These are phyloP conservation scores for Candida caryicola DNA, from an alignment of 805 yeast species.

Conservation along the genomic window DNA sequence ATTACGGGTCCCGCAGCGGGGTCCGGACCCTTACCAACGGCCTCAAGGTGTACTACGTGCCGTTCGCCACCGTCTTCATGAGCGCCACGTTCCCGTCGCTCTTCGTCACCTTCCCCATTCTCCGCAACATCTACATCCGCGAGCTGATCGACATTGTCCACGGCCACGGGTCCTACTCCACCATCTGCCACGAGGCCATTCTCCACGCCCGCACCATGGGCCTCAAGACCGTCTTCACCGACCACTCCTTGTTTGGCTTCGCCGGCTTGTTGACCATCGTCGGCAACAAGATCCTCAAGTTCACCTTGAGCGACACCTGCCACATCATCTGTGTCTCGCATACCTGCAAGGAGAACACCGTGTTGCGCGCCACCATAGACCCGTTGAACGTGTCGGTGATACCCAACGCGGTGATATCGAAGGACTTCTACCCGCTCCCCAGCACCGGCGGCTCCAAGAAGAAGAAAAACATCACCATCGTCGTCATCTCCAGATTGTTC, in stretches of 20 bases:
- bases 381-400: constrained; percentile 82
- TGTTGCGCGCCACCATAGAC: constrained; percentile 76
- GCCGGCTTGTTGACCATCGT: constrained; percentile 78
- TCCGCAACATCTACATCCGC: constrained; percentile 80
- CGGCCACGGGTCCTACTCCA: constrained; percentile 89
- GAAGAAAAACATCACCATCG: constrained; percentile 64
- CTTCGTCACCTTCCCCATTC: constrained; percentile 79
- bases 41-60: constrained; percentile 86
- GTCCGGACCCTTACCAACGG: constrained; percentile 85
- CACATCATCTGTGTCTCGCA: constrained; percentile 96
- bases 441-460: constrained; percentile 8
- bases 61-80: constrained; percentile 75
- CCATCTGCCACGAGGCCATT: constrained; percentile 85
- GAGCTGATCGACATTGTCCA: constrained; percentile 88
- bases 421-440: constrained; percentile 63
- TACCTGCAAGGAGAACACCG: constrained; percentile 95
- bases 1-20: constrained; percentile 80
- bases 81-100: constrained; percentile 87
- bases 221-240: constrained; percentile 85
- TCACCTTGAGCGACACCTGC: constrained; percentile 81
- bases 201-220: constrained; percentile 95
- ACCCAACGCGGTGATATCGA: constrained; percentile 91
- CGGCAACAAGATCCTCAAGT: constrained; percentile 82
- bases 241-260: constrained; percentile 94
- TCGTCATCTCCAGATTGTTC: constrained; percentile 85